Base-by-base conservation (phyloP, 1,139 yeast genomes). In the Magnusiomyces clavatus region DNA sequence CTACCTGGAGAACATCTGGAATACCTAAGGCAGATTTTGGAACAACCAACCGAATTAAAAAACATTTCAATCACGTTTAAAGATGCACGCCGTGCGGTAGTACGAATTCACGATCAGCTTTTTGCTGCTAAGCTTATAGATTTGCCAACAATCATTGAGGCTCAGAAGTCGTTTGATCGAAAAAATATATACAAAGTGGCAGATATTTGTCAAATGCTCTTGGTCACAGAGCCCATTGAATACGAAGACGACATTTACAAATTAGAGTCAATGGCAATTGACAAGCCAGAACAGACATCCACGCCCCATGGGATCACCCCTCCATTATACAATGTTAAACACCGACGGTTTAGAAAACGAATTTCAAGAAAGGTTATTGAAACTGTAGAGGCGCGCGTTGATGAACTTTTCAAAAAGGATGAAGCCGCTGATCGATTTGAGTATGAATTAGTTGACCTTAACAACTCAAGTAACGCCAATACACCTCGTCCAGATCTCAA, bases 51-150 rank as follows among this genome's bases (percentile, higher is more conserved):
- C 2, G 95, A 89, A 61, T 76, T 86, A 55, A 76, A 83, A 12
- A 83, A 84, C 1, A 74, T 92, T 24, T 77, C 78, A 50, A 77
- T 92, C 59, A 85, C 84, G 64, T 89, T 95, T 87, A 79, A 83
- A 56, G 92, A 92, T 56, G 73, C 82, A 50, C 81, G 85, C 47
- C 77, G 86, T 55, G 97, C 97, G 0, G 77, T 87, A 35, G 82
- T 80, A 1, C 67, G 69, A 3, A 69, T 80, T 19, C 74, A 72
- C 72, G 64, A 77, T 69, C 69, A 77, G 72, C 66, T 82, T 54
- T 94, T 87, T 67, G 88, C 90, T 4, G 97, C 95, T 0, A 81
- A 87, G 58, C 70, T 94, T 43, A 79, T 92, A n/a, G 95, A 90
- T 61, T 71, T 94, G 57, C 99, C 99, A 0, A 87, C 96, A 0